These are phyloP conservation scores for Russula brevipes DNA, from an alignment of 768 basidiomycete genomes.

Conservation along the genomic window DNA sequence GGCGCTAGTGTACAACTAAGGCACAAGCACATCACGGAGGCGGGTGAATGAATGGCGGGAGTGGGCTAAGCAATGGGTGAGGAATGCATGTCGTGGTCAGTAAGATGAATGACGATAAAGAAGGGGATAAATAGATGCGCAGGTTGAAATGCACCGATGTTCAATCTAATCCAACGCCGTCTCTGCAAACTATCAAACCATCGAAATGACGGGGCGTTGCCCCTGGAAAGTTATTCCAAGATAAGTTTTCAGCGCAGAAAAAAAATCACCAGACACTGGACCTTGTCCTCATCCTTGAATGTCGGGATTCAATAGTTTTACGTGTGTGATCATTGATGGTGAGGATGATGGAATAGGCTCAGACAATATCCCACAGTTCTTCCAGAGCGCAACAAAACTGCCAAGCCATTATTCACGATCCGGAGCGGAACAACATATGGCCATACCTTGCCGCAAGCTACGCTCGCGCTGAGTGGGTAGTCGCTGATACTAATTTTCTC, in stretches of 20 bases:
- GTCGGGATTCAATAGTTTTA: constrained; percentile 10
- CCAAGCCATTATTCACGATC: not conserved
- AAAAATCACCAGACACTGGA: not conserved
- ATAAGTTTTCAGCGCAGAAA: not conserved
- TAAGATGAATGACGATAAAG: constrained; percentile 12
- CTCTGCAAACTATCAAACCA: constrained; percentile 19
- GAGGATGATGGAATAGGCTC: constrained; percentile 24
- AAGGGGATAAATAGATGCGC: constrained; percentile 26
- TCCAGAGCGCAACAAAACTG: constrained; percentile 90
- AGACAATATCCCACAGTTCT: constrained; percentile 93
- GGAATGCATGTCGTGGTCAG: constrained; percentile 1
- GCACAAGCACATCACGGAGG: constrained; percentile 11
- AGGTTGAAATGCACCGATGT: constrained; percentile 31
- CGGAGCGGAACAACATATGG: not conserved
- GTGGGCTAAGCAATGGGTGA: not conserved
- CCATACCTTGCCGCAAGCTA: constrained; percentile 94
- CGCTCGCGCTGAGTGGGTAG: constrained; percentile 86
- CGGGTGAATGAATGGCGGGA: not conserved
- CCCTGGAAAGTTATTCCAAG: not conserved
- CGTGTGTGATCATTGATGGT: not conserved
- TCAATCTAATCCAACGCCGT: constrained; percentile 14
- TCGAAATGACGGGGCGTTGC: not conserved
- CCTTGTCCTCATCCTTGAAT: constrained; percentile 2
- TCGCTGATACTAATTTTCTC: constrained; percentile 96
- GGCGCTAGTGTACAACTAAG: constrained; percentile 2